Base-by-base conservation (phyloP, 345 rosid species). In the Kernera saxatilis region DNA sequence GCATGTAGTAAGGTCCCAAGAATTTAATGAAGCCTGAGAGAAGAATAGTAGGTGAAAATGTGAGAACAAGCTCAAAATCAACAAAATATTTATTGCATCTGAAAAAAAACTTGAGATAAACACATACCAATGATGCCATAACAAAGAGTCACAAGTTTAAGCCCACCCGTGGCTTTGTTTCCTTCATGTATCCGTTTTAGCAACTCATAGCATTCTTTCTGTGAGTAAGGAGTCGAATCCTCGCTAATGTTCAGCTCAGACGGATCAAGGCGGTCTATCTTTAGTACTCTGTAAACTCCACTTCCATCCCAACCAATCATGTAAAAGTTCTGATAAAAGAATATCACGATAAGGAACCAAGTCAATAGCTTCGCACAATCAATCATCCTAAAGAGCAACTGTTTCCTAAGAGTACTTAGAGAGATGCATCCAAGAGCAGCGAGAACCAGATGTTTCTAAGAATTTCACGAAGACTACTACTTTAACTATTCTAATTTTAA, bases 1-100 rank as follows among this genome's bases (percentile, higher is more conserved):
- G 73, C 97, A 93, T 88, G 81, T 93, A 88, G 54, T 93, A 93
- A 14, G 97, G 97, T 52, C 97, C 98, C 75, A 88, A 80, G 77
- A 90, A 93, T 57, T 85, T 86, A 64, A 93, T 77, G 48, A 88
- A 93, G 62, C 98, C 96, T 92, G 77, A 18, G 50, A 73, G 11
- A 62, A 45, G 23, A 4, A 80, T 56, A 71, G 0, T 33, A 29
- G 7, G 12, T 12, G n/a, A n/a, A n/a, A n/a, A n/a, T n/a, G n/a
- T n/a, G 18, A 51, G 52, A 39, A 51, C 6, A 51, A 39, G 12
- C 18, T 44, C 49, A 52, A 61, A 51, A 17, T 21, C 1, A 56
- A 46, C 13, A 14, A 25, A 44, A 32, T 1, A 39, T 30, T 8
- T 8, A 9, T n/a, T 4, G 45, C 41, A 59, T 17, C 5, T 9